Evolutionary conservation across 306 rosid genomes (phyloP), one percentile per base, ranked within the genome.

Genomic region (Fragaria iinumae): DNA sequence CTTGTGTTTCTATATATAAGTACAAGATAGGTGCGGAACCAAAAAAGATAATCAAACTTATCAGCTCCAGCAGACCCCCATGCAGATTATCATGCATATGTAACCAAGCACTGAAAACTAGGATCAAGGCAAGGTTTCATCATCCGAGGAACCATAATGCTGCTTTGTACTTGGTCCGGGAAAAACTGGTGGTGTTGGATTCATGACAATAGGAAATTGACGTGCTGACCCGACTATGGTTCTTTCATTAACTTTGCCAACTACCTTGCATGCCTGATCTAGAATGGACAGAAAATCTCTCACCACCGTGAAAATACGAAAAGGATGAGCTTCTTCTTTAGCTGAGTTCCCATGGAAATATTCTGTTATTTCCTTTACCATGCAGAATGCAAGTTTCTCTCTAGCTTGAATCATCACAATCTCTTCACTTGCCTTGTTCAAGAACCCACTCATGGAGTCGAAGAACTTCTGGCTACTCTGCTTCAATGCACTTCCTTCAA

Each of bases 251-350:
- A 79, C 88, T 80, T 84, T 89, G 39, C 98, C 96, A 43, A 94
- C 95, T 45, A 87, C 92, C 84, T 88, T 90, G 95, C 98, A 94
- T 8, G 87, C 97, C 55, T 85, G 87, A 67, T 92, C 97, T 18
- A 94, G 89, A 67, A 87, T 80, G 0, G 86, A 79, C 17, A 94
- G 96, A 73, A 94, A 94, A 81, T 94, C 96, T 82, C 93, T 87
- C 68, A 90, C 97, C 72, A 91, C 89, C 83, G 76, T 80, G 82
- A 91, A 94, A 76, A 90, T 90, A 60, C 97, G 90, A 69, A 86
- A 85, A 0, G 90, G 97, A 44, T 80, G 97, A 82, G 98, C 95
- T 89, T 90, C 98, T 89, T 94, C 98, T 82, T 87, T 92, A 14
- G 88, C 85, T 13, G 89, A 92, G 85, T 89, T 89, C 38, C 97